Evolutionary conservation across 345 rosid genomes (phyloP).

Genomic region (Aquilaria malaccensis): DNA sequence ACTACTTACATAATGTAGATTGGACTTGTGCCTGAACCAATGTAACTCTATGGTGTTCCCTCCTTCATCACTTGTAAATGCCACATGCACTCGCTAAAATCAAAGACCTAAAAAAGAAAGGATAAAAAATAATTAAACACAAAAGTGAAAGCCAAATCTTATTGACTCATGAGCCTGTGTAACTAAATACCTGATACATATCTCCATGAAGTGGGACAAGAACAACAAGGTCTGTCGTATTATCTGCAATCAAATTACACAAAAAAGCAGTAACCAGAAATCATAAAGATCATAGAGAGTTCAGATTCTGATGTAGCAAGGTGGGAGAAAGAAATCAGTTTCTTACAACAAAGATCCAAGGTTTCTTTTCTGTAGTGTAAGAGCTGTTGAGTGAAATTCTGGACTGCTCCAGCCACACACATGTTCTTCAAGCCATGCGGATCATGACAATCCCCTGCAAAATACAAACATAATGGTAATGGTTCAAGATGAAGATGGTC

Average conservation of each 20-base stretch:
- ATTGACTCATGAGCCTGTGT: too few relatives aligned
- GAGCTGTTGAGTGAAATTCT: constrained; percentile 90
- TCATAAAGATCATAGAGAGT: too few relatives aligned
- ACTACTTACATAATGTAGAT: constrained; percentile 73
- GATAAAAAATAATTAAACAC: neutral
- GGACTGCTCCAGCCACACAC: constrained; percentile 88
- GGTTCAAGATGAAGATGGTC: too few relatives aligned
- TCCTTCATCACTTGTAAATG: constrained; percentile 77
- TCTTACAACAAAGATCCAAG: constrained; percentile 74
- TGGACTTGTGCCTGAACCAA: constrained; percentile 89
- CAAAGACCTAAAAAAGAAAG: neutral
- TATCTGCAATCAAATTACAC: constrained; percentile 35
- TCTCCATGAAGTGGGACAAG: constrained; percentile 94
- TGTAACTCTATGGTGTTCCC: constrained; percentile 78
- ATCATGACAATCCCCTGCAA: constrained; percentile 85
- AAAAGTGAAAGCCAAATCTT: neutral
- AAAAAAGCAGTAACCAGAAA: too few relatives aligned
- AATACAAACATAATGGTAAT: neutral
- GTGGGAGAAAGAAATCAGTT: too few relatives aligned
- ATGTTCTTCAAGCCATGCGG: constrained; percentile 41
- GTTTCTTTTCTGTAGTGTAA: constrained; percentile 72
- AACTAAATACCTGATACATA: constrained; percentile 58
- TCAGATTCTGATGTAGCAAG: too few relatives aligned
- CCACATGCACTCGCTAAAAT: constrained; percentile 78
- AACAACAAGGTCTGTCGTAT: constrained; percentile 88